phyloP scores from a whole-genome alignment of 2,329 filamentous ascomycete genomes.

The Chaetomium olivaceum region DNA sequence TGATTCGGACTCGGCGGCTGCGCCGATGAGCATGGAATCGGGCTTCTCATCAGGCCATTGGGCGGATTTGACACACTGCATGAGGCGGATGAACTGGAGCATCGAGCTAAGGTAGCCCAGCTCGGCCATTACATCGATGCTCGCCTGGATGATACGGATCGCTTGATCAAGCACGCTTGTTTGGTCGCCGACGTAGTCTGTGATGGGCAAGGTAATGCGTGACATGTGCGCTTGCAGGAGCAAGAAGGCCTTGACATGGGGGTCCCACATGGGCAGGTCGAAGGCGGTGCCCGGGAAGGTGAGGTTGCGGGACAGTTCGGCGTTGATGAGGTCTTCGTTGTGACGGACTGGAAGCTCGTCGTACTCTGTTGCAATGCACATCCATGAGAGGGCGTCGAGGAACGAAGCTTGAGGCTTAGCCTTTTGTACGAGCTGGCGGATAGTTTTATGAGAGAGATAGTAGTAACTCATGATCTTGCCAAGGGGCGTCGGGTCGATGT shows the following conservation, averaged over 20 bases:
- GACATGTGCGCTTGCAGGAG: slow-evolving; percentile 94
- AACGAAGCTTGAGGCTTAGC: slow-evolving; percentile 76
- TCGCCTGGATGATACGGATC: slow-evolving; percentile 94
- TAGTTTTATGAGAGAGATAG: slow-evolving; percentile 93
- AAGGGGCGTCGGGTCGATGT: slow-evolving; percentile 84
- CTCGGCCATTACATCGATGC: slow-evolving; percentile 90
- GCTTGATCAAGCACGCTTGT: slow-evolving; percentile 88
- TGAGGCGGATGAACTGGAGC: slow-evolving; percentile 76
- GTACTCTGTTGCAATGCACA: slow-evolving; percentile 91
- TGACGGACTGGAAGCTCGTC: slow-evolving; percentile 96
- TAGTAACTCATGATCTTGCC: slow-evolving; percentile 99
- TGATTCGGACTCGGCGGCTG: slow-evolving; percentile 48
- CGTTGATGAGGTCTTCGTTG: slow-evolving; percentile 97
- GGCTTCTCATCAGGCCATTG: slow-evolving; percentile 85
- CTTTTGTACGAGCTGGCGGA: slow-evolving; percentile 77
- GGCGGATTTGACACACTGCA: slow-evolving; percentile 91
- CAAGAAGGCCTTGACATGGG: slow-evolving; percentile 93
- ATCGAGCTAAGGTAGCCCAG: slow-evolving; percentile 78
- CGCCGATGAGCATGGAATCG: slow-evolving; percentile 75
- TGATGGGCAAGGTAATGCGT: slow-evolving; percentile 86
- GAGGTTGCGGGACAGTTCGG: slow-evolving; percentile 79
- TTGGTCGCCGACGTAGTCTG: slow-evolving; percentile 96
- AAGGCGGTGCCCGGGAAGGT: slow-evolving; percentile 62
- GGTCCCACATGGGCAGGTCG: slow-evolving; percentile 93
- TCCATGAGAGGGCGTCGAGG: slow-evolving; percentile 83